Base-by-base conservation (phyloP, 1,284 basidiomycete genomes). In the Heliocybe sulcata region DNA sequence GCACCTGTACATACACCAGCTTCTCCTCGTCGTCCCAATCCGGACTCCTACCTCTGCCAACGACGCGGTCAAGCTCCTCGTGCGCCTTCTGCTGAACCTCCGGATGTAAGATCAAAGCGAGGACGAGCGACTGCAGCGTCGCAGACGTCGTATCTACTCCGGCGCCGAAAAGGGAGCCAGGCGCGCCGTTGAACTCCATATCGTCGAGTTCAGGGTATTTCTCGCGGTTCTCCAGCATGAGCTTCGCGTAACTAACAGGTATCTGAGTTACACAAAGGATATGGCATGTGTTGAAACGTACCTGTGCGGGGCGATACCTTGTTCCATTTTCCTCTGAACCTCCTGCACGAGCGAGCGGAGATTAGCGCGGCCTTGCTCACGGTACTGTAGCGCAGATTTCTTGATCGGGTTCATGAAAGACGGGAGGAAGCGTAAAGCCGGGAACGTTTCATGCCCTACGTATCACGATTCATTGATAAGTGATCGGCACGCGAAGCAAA, bases 41-140 rank as follows among this genome's bases (percentile, higher is more conserved):
- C 8, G 47, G 47, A 22, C 47, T 49, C 20, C 47, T 49, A 6
- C 60, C 55, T 0, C 20, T n/a, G 10, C 56, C 57, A 12, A 65
- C 59, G 2, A 65, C 57, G 2, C 23, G 11, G 45, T 68, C 65
- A 16, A 68, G 53, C 51, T 68, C 67, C 3, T 26, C 35, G 45
- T 64, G 64, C 4, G 61, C 52, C 31, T 56, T 57, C n/a, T 35
- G 29, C 26, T 63, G 59, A 12, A 60, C 60, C 16, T 57, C 52
- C 0, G 67, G 67, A 45, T 59, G 57, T 2, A 55, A 42, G 12
- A 63, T 55, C 61, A 68, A 64, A 20, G 60, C 60, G 35, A 67
- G 45, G n/a, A 68, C 57, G 38, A 68, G 65, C 1, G 38, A 31
- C 25, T 49, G 47, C 23, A 49, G 47, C 8, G 47, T 49, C 4